Evolutionary conservation across 208 protist species (phyloP).

Genomic region (Acanthamoeba castellanii): DNA sequence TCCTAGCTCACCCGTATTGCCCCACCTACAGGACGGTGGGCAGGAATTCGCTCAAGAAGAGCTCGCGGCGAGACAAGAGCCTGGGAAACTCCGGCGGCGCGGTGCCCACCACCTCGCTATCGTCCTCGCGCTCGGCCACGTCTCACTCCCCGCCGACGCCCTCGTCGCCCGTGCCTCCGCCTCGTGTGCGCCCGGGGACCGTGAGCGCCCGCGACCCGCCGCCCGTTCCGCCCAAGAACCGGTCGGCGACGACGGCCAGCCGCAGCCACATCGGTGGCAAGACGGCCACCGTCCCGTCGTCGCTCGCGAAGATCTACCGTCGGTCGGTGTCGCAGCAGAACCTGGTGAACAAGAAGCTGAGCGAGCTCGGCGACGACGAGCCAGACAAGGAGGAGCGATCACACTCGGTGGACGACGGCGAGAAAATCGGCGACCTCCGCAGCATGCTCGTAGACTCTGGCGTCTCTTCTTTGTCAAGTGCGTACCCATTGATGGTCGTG

Average conservation of each 20-base stretch:
- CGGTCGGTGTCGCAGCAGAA: neutral
- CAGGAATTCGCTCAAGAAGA: conserved; percentile 19
- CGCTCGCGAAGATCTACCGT: neutral
- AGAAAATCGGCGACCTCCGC: neutral
- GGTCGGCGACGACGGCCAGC: neutral
- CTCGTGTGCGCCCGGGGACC: neutral
- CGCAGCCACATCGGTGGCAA: neutral
- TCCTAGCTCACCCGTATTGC: too few relatives aligned
- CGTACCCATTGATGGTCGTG: neutral
- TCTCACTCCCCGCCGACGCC: neutral
- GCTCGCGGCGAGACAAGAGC: conserved; percentile 16
- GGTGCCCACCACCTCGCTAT: neutral
- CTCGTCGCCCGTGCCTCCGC: conserved; percentile 1
- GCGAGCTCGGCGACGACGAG: neutral
- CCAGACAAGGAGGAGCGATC: neutral
- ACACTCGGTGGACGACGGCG: conserved; percentile 1
- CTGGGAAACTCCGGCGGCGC: neutral
- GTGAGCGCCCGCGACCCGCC: neutral
- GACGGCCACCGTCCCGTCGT: neutral
- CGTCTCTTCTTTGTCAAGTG: neutral
- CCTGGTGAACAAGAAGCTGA: conserved; percentile 13
- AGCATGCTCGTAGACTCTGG: conserved; percentile 1
- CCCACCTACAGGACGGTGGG: neutral
- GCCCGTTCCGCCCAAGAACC: conserved; percentile 13
- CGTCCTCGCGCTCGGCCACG: neutral